Evolutionary conservation across 2,329 filamentous ascomycete genomes (phyloP), one percentile per base, ranked within the genome.

Genomic region (Fusarium phyllophilum): DNA sequence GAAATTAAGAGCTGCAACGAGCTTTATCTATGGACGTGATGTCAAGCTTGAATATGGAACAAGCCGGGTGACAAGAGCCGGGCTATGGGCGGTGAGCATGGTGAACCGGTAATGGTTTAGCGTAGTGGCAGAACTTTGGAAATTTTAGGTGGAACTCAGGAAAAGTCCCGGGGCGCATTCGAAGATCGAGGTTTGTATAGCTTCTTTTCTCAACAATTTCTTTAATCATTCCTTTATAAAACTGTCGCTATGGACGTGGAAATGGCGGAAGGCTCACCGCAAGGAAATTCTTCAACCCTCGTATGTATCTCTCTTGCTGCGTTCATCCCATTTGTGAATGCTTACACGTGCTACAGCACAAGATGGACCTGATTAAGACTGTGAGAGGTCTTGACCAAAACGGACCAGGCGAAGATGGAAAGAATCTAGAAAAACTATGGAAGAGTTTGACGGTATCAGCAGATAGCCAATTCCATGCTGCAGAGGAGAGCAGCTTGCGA

Each of bases 401-500:
- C 67, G 84, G 82, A 42, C 81, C 84, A 22, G 84, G 84, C 80
- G 62, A 79, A 77, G 69, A 83, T 82, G 74, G 85, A 62, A 82
- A 87, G 65, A 88, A 86, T 38, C 82, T 90, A 44, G 80, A 84
- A 60, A 80, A 81, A 26, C 74, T 90, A 20, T 90, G 87, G 88
- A 81, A 79, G 12, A 80, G 82, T 11, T 80, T 90, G n/a, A 82
- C 84, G 9, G 81, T 83, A 5, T 82, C 83, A 5, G 82, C 82
- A 7, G 78, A 82, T 29, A 81, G 82, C 4, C 80, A 82, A 41
- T 88, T 88, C 51, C 87, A 85, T 70, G 88, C 88, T 6, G 85
- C 86, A 7, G 88, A 90, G 73, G 87, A 89, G 75, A 89, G 86
- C 66, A 86, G 89, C 58, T 77, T 93, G 63, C 86, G 89, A 82